Conservation (phyloP, 805 yeast genomes). For the Nakazawaea pomicola region DNA sequence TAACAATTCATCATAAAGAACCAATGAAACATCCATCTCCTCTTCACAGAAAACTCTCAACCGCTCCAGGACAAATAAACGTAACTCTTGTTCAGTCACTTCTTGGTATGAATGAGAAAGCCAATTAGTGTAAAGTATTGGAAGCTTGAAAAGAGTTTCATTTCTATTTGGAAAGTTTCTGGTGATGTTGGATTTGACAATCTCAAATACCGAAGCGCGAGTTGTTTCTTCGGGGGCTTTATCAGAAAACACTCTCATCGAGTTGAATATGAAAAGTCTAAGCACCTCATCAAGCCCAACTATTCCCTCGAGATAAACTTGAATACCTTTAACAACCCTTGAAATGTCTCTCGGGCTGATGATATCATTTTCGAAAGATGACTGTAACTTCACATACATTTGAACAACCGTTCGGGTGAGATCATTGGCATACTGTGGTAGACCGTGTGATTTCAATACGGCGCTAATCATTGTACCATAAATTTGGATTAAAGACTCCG, state of each 20-base stretch:
- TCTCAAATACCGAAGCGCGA: conserved; percentile 40
- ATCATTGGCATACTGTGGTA: conserved; percentile 46
- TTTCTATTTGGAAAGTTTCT: conserved; percentile 44
- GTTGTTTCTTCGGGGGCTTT: conserved; percentile 48
- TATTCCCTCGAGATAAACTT: conserved; percentile 30
- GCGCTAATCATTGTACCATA: conserved; percentile 57
- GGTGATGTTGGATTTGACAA: conserved; percentile 28
- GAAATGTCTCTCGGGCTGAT: conserved; percentile 91
- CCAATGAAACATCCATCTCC: conserved; percentile 54
- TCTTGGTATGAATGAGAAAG: conserved; percentile 56
- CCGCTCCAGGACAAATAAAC: conserved; percentile 55
- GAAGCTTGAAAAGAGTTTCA: conserved; percentile 32
- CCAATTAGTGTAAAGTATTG: conserved; percentile 74
- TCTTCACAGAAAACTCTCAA: conserved; percentile 74
- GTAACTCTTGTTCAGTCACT: conserved; percentile 43
- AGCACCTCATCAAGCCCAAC: conserved; percentile 39
- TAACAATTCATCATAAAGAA: conserved; percentile 63
- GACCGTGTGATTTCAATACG: conserved; percentile 53
- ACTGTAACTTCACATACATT: conserved; percentile 45
- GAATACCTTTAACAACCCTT: conserved; percentile 78
- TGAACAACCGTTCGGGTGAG: conserved; percentile 64
- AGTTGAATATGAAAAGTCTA: conserved; percentile 79
- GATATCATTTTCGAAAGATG: conserved; percentile 35
- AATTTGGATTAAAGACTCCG: conserved; percentile 56
- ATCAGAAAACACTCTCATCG: conserved; percentile 70